Conservation (phyloP, 1,284 basidiomycete species). For the Malassezia dermatis region DNA sequence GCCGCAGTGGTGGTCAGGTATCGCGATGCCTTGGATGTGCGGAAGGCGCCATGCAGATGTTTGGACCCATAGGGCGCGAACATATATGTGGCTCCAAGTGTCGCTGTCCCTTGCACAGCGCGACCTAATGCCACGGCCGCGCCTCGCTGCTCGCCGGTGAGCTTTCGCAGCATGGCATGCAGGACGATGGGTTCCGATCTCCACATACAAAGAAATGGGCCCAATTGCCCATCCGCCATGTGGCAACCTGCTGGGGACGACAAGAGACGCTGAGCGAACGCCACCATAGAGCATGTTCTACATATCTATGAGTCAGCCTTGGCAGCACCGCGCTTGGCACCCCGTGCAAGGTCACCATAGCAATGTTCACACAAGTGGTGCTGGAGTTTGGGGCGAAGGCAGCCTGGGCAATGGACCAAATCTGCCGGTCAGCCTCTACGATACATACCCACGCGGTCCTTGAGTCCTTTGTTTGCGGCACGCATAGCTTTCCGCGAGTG, state of each 20-base stretch:
- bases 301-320: background rate
- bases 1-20: background rate
- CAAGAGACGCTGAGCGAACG: background rate
- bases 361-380: constrained; percentile 81
- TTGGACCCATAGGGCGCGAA: background rate
- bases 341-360: constrained; percentile 65
- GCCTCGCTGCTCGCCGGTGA: background rate
- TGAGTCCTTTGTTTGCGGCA: constrained; percentile 82
- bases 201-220: background rate
- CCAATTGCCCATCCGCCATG: background rate
- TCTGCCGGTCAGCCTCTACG: constrained; percentile 53
- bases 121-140: background rate
- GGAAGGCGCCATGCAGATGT: background rate
- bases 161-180: background rate
- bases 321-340: constrained; percentile 47
- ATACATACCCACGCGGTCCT: constrained; percentile 71
- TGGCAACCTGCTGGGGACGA: no score
- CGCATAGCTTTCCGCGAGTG: constrained; percentile 93
- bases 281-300: background rate
- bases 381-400: constrained; percentile 73
- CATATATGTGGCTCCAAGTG: background rate
- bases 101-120: background rate
- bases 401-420: constrained; percentile 82
- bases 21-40: background rate
- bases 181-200: background rate